Evolutionary conservation across 331 rosid genomes (phyloP), one percentile per base, ranked within the genome.

Genomic region (Cydonia oblonga): DNA sequence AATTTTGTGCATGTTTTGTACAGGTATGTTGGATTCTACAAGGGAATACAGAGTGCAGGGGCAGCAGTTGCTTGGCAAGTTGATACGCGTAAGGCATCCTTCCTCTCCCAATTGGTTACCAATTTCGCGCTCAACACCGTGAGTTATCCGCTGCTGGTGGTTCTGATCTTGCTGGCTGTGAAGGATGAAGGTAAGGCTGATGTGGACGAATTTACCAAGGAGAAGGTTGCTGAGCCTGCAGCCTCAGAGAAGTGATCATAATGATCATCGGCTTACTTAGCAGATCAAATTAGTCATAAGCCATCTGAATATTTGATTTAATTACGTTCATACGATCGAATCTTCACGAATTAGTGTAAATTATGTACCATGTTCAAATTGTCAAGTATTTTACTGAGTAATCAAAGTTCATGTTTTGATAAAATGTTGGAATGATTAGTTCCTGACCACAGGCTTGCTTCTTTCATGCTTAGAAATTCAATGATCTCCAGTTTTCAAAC

Each of bases 41-140:
- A 89, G 79, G 98, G 98, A 16, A 72, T 91, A 61, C 98, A 95
- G 52, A 95, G 98, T 81, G 98, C 98, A 7, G 98, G 98, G n/a
- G 98, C 88, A 1, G 98, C 96, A 23, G 90, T 88, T 32, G 98
- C 98, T n/a, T 95, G 97, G 97, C 96, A 89, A 81, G 82, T 87
- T 20, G 98, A 91, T 68, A 71, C 79, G 46, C 89, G 1, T 16
- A 79, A 73, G 5, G 85, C 84, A 14, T 83, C 96, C 5, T 79
- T 80, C 29, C 70, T 83, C 80, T 1, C 74, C 14, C 97, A 95
- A 58, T 76, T 95, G 84, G 75, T 88, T 62, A 81, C 82, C 70
- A 95, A 91, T 58, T 89, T 92, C 96, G 79, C 66, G 1, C 87
- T 91, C 1, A 89, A 96, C 11, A 78, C 90, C 5, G 8, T 86